Percentiles rank a stretch among this genome's conserved stretches.
These are phyloP conservation scores for Balansia obtecta DNA, from an alignment of 2,329 filamentous ascomycete species.

Conservation along the genomic window DNA sequence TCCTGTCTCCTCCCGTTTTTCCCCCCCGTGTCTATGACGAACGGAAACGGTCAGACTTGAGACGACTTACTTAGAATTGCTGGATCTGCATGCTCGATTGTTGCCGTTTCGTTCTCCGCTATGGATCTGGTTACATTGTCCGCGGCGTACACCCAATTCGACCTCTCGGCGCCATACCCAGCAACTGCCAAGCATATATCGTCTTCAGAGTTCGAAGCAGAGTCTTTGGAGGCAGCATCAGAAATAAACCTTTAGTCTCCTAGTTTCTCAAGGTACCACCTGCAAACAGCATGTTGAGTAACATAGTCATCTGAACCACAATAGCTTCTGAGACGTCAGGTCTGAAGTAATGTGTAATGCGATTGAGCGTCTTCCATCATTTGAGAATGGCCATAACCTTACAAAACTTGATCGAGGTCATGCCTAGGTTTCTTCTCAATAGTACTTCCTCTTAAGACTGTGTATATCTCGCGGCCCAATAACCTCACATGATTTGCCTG, in stretches of 20 bases:
- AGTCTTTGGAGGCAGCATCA: not conserved
- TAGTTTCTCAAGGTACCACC: not conserved
- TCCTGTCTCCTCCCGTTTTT: too few species aligned
- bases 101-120: too few species aligned
- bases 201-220: not conserved
- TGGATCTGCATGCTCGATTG: too few species aligned
- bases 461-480: not conserved
- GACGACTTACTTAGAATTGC: too few species aligned
- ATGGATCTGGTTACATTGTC: too few species aligned
- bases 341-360: not conserved
- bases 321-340: not conserved
- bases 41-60: too few species aligned
- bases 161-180: not conserved
- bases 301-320: not conserved
- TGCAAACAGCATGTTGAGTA: not conserved
- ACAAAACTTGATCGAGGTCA: not conserved
- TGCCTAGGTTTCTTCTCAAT: not conserved
- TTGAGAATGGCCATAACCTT: not conserved
- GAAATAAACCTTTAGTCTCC: not conserved
- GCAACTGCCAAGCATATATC: too few species aligned
- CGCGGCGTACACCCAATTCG: not conserved
- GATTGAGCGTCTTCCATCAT: not conserved
- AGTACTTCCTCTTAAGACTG: not conserved
- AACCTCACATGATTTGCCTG: not conserved
- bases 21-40: too few species aligned